Conservation (phyloP, 2,329 filamentous ascomycete species). For the Sarocladiaceae sp. region DNA sequence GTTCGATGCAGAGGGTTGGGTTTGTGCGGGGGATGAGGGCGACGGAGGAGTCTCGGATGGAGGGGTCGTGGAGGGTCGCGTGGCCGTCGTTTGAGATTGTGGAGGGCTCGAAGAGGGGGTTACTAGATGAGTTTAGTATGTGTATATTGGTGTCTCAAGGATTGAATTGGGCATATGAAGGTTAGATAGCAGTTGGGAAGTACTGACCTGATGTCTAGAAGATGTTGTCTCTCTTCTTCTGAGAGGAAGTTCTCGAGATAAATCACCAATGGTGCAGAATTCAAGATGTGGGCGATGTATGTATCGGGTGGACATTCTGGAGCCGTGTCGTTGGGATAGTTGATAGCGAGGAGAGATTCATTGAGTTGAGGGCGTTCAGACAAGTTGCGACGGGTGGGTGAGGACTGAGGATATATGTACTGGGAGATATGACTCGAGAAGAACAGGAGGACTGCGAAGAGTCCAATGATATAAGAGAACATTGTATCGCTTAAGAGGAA, state of each 20-base stretch:
- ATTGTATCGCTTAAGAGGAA: too few species aligned
- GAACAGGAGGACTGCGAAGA: constrained; percentile 25
- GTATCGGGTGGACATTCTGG: constrained; percentile 33
- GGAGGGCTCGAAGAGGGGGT: constrained; percentile 44
- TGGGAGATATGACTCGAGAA: constrained; percentile 39
- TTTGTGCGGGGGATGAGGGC: constrained; percentile 45
- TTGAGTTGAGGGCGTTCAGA: constrained; percentile 43
- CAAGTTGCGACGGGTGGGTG: constrained; percentile 13
- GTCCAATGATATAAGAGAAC: constrained; percentile 15
- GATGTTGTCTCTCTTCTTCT: constrained; percentile 37
- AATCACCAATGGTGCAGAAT: constrained; percentile 46
- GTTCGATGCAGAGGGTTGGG: constrained; percentile 41
- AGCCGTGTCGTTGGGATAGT: constrained; percentile 30
- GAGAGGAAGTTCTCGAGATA: constrained; percentile 50
- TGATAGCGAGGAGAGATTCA: constrained; percentile 46
- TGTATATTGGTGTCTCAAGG: neutral
- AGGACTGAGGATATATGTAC: constrained; percentile 25
- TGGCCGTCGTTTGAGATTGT: constrained; percentile 46
- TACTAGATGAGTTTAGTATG: constrained; percentile 24
- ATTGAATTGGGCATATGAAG: neutral
- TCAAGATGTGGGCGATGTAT: constrained; percentile 44
- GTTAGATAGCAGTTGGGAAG: neutral
- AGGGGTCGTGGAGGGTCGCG: constrained; percentile 33
- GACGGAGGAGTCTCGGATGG: constrained; percentile 48
- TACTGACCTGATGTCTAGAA: constrained; percentile 47